These are phyloP conservation scores for Irpex sp. DNA, from an alignment of 1,284 basidiomycete species.

Conservation along the genomic window DNA sequence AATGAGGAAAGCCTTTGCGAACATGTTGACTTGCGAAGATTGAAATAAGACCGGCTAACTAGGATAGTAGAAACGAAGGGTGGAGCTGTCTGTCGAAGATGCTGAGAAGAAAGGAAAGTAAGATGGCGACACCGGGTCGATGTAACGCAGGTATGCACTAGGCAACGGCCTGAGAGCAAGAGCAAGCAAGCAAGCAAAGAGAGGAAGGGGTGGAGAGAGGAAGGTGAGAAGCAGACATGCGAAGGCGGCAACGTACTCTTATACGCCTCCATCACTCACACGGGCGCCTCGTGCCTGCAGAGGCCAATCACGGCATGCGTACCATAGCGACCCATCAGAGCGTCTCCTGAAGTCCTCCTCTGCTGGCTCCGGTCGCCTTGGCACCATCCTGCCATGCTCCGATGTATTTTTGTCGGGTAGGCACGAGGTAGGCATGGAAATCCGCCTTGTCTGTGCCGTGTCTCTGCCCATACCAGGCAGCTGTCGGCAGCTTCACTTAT, in stretches of 20 bases:
- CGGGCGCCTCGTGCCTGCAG: background rate
- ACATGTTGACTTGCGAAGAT: constrained; percentile 25
- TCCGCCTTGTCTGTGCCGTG: background rate
- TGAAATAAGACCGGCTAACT: background rate
- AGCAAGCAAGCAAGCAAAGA: constrained; percentile 19
- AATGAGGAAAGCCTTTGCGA: constrained; percentile 27
- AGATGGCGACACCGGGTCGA: constrained; percentile 33
- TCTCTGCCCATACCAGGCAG: background rate
- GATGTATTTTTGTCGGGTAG: background rate
- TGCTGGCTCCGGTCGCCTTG: background rate
- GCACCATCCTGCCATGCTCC: background rate
- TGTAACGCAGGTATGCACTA: constrained; percentile 23
- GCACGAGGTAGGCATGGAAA: background rate
- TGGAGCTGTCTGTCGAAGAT: constrained; percentile 8
- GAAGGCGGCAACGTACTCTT: constrained; percentile 1
- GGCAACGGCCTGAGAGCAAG: constrained; percentile 26
- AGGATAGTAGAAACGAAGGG: background rate
- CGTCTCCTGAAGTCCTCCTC: background rate
- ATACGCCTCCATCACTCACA: constrained; percentile 2
- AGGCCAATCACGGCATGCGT: background rate
- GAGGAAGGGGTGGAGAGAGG: constrained; percentile 14
- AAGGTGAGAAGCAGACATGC: constrained; percentile 11
- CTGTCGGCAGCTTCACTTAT: background rate
- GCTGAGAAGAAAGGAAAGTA: constrained; percentile 14
- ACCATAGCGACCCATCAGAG: background rate